Evolutionary conservation across 805 yeast genomes (phyloP).

Genomic region (Starmera caribaea): DNA sequence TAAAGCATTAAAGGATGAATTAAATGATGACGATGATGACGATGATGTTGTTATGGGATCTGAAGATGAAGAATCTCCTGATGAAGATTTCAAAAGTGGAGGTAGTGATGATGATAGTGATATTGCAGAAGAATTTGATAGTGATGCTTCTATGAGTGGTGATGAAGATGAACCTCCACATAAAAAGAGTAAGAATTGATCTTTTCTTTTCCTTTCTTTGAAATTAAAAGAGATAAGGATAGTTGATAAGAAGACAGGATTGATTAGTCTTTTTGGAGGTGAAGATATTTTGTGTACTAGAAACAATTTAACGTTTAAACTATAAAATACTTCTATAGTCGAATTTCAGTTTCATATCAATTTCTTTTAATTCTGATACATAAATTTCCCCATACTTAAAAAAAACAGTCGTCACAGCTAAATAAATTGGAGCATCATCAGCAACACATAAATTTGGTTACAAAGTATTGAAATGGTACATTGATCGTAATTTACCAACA

Average conservation of each 20-base stretch:
- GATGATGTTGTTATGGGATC: constrained; percentile 44
- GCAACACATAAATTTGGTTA: constrained; percentile 59
- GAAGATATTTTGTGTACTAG: too few relatives aligned
- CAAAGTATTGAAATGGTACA: constrained; percentile 63
- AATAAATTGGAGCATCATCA: constrained; percentile 53
- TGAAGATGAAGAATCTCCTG: constrained; percentile 75
- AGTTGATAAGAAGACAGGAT: too few relatives aligned
- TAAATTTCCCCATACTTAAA: too few relatives aligned
- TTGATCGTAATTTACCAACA: constrained; percentile 43
- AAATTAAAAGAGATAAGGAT: too few relatives aligned
- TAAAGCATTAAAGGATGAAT: constrained; percentile 58
- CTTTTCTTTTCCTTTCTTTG: too few relatives aligned
- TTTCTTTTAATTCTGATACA: too few relatives aligned
- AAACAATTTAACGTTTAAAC: too few relatives aligned
- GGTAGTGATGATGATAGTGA: constrained; percentile 48
- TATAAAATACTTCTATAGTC: too few relatives aligned
- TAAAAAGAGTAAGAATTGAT: constrained; percentile 23
- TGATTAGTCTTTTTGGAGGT: too few relatives aligned
- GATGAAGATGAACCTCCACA: constrained; percentile 27
- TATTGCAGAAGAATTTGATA: constrained; percentile 78
- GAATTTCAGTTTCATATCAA: too few relatives aligned
- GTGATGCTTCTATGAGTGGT: constrained; percentile 34
- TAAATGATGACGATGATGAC: constrained; percentile 34
- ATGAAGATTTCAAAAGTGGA: constrained; percentile 66
- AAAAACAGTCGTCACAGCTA: not conserved